Evolutionary conservation across 805 yeast species (phyloP).

Genomic region (Hyphopichia homilentoma): DNA sequence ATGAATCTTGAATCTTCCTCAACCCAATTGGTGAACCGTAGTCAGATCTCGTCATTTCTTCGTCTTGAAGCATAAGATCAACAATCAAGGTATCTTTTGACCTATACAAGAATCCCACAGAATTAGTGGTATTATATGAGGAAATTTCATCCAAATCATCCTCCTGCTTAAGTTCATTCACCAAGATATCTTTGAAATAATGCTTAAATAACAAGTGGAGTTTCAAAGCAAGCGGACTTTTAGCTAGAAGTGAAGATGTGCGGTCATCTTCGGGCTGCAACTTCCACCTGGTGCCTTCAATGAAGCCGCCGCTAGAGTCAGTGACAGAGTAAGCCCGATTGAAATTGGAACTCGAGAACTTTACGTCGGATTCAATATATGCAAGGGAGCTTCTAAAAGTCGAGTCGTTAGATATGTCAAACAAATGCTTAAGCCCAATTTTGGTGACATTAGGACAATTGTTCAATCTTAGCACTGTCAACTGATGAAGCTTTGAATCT

Average conservation of each 20-base stretch:
- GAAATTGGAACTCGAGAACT: background rate
- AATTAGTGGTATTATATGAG: no score
- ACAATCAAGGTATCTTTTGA: constrained; percentile 5
- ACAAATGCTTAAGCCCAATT: constrained; percentile 9
- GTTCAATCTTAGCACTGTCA: constrained; percentile 19
- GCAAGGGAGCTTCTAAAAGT: constrained; percentile 5
- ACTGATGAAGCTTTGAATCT: constrained; percentile 12
- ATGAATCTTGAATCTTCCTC: constrained; percentile 4
- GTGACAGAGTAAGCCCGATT: background rate
- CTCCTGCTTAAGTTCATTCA: no score
- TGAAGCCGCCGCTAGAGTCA: constrained; percentile 1
- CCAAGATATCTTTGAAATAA: no score
- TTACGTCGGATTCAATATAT: constrained; percentile 13
- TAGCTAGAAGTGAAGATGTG: constrained; percentile 9
- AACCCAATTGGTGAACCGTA: background rate
- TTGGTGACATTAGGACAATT: constrained; percentile 17
- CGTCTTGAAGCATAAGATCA: constrained; percentile 15
- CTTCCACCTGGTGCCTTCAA: constrained; percentile 24
- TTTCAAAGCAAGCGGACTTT: constrained; percentile 23
- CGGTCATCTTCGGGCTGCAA: constrained; percentile 8
- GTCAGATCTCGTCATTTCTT: constrained; percentile 2
- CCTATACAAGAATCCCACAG: no score
- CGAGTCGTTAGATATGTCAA: constrained; percentile 5
- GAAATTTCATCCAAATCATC: no score
- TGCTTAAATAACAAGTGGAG: constrained; percentile 15